Conservation (phyloP, 2,329 filamentous ascomycete genomes). For the Knufia fluminis region DNA sequence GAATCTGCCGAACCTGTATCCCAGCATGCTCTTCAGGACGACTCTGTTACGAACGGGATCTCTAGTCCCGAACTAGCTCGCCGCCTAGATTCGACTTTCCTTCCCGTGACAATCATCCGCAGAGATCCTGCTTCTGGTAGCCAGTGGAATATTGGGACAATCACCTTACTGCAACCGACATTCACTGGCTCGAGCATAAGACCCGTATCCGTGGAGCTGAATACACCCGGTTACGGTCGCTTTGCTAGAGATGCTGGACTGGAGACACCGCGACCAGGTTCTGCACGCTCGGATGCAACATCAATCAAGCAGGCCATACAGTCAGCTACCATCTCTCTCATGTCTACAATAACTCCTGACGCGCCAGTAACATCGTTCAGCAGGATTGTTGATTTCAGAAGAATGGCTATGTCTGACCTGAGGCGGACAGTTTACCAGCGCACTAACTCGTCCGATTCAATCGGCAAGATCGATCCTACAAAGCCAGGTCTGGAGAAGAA, state of each 20-base stretch:
- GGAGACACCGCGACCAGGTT: background rate
- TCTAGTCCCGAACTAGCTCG: background rate
- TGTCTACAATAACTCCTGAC: background rate
- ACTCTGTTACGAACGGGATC: background rate
- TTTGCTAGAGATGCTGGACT: constrained; percentile 34
- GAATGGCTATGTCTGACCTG: constrained; percentile 12
- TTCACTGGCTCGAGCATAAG: constrained; percentile 11
- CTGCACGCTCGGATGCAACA: constrained; percentile 1
- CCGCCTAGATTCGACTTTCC: background rate
- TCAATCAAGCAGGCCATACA: constrained; percentile 8
- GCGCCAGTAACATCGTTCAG: background rate
- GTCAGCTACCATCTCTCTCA: constrained; percentile 1
- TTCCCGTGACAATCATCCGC: constrained; percentile 53
- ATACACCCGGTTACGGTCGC: constrained; percentile 51
- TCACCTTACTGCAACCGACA: constrained; percentile 34
- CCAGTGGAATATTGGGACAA: constrained; percentile 67
- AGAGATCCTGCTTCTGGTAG: constrained; percentile 58
- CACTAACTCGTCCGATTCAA: constrained; percentile 44
- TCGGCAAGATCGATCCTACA: constrained; percentile 28
- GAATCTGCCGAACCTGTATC: background rate
- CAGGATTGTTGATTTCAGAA: constrained; percentile 7
- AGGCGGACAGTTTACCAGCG: constrained; percentile 14
- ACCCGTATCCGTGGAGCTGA: constrained; percentile 45
- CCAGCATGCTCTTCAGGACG: background rate
- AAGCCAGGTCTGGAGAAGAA: constrained; percentile 47